Evolutionary conservation across 192 early-diverging fungal genomes (phyloP).

Genomic region (Haplosporangium gracile): DNA sequence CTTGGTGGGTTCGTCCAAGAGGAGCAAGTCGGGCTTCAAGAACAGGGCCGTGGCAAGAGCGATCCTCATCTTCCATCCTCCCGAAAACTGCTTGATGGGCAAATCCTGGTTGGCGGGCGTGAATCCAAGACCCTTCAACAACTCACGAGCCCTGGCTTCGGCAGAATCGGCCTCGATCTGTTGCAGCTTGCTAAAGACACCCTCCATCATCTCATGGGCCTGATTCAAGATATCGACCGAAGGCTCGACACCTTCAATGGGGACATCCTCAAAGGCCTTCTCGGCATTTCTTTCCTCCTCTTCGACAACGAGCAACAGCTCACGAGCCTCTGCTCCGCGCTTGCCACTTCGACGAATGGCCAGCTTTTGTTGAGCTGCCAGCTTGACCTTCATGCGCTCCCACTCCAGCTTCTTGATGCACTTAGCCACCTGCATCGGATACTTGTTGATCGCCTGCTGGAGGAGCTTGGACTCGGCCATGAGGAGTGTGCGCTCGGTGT

Average conservation of each 20-base stretch:
- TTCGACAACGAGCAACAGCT: slow-evolving; percentile 62
- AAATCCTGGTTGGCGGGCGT: slow-evolving; percentile 69
- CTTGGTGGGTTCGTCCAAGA: slow-evolving; percentile 88
- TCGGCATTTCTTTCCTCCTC: slow-evolving; percentile 45
- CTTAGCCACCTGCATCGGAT: slow-evolving; percentile 59
- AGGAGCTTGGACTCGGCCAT: slow-evolving; percentile 62
- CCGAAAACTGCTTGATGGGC: slow-evolving; percentile 78
- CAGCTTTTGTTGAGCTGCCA: slow-evolving; percentile 66
- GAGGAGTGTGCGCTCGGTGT: slow-evolving; percentile 69
- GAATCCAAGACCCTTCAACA: slow-evolving; percentile 85
- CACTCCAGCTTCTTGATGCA: slow-evolving; percentile 59
- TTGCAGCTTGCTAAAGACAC: slow-evolving; percentile 70
- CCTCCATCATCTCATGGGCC: slow-evolving; percentile 68
- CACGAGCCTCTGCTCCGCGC: slow-evolving; percentile 73
- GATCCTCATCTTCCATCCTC: slow-evolving; percentile 93
- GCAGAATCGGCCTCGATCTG: slow-evolving; percentile 73
- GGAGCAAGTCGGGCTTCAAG: slow-evolving; percentile 83
- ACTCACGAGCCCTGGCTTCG: slow-evolving; percentile 75
- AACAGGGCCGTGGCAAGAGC: slow-evolving; percentile 90
- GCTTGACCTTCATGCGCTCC: slow-evolving; percentile 55
- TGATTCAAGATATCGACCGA: slow-evolving; percentile 68
- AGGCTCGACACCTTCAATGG: slow-evolving; percentile 45
- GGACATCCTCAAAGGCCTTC: slow-evolving; percentile 50
- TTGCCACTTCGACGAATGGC: slow-evolving; percentile 76
- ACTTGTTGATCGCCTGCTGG: slow-evolving; percentile 61